These are phyloP conservation scores for Cordyceps cicadae DNA, from an alignment of 2,329 filamentous ascomycete species.

Conservation along the genomic window DNA sequence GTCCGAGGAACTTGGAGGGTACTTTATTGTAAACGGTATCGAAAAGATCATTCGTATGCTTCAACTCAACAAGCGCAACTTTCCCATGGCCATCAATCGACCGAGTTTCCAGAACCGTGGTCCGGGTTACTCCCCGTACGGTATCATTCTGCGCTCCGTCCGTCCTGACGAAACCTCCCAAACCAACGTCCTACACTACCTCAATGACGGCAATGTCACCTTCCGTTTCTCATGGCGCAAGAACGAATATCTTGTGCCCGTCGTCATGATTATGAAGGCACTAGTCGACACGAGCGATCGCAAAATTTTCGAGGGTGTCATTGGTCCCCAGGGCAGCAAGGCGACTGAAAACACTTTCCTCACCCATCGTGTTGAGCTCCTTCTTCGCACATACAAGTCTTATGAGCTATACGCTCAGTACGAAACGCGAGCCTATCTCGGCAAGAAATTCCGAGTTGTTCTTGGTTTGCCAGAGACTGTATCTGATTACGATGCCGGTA, in stretches of 20 bases:
- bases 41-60: slow-evolving; percentile 94
- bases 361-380: slow-evolving; percentile 84
- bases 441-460: slow-evolving; percentile 83
- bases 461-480: slow-evolving; percentile 76
- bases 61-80: slow-evolving; percentile 84
- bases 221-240: slow-evolving; percentile 98
- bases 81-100: slow-evolving; percentile 87
- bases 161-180: slow-evolving; percentile 97
- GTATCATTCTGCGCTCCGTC: slow-evolving; percentile 85
- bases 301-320: slow-evolving; percentile 89
- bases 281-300: slow-evolving; percentile 92
- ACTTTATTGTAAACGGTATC: slow-evolving; percentile 95
- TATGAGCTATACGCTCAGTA: slow-evolving; percentile 76
- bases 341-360: slow-evolving; percentile 84
- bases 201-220: slow-evolving; percentile 90
- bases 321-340: slow-evolving; percentile 68
- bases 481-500: slow-evolving; percentile 81
- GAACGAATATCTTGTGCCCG: slow-evolving; percentile 90
- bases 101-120: slow-evolving; percentile 86
- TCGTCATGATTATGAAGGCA: slow-evolving; percentile 95
- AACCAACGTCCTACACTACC: slow-evolving; percentile 93
- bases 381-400: slow-evolving; percentile 86
- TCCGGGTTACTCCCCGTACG: slow-evolving; percentile 76
- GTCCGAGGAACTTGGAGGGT: slow-evolving; percentile 90
- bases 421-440: slow-evolving; percentile 78